Conservation (phyloP, 169 alveolate species). For the Theileria parva region DNA sequence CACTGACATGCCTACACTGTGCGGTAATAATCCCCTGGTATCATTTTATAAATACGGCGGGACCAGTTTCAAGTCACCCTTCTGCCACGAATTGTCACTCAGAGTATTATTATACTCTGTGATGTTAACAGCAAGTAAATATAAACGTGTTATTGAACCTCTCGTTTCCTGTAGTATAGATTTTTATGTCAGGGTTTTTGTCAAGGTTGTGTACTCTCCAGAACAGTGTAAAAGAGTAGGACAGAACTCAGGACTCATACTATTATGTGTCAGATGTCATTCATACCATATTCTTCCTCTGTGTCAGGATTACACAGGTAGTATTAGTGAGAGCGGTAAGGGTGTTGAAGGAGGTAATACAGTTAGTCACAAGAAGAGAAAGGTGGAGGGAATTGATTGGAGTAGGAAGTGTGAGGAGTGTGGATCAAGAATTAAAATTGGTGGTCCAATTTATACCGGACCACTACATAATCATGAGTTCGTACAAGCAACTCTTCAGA, state of each 20-base stretch:
- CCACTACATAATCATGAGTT: constrained; percentile 73
- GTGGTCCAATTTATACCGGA: constrained; percentile 83
- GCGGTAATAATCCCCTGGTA: constrained; percentile 92
- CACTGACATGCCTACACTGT: constrained; percentile 95
- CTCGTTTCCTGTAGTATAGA: constrained; percentile 88
- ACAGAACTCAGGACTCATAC: constrained; percentile 79
- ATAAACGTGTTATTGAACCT: constrained; percentile 87
- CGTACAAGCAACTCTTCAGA: constrained; percentile 17
- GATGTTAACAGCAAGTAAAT: constrained; percentile 86
- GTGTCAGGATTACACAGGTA: constrained; percentile 36
- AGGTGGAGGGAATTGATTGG: constrained; percentile 38
- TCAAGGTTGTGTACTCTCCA: constrained; percentile 83
- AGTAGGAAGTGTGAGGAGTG: constrained; percentile 75
- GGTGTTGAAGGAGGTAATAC: neutral
- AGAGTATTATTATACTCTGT: constrained; percentile 86
- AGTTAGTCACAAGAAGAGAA: neutral
- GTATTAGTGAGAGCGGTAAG: neutral
- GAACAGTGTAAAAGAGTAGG: constrained; percentile 84
- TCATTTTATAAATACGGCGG: constrained; percentile 93
- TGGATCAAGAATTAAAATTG: constrained; percentile 77
- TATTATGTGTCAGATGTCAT: constrained; percentile 55
- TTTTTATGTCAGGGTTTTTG: constrained; percentile 90
- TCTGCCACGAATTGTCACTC: constrained; percentile 89
- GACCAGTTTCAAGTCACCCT: constrained; percentile 81
- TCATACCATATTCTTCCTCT: constrained; percentile 41